Conservation (phyloP, 164 flowering plant genomes). For the Magnolia sinica region DNA sequence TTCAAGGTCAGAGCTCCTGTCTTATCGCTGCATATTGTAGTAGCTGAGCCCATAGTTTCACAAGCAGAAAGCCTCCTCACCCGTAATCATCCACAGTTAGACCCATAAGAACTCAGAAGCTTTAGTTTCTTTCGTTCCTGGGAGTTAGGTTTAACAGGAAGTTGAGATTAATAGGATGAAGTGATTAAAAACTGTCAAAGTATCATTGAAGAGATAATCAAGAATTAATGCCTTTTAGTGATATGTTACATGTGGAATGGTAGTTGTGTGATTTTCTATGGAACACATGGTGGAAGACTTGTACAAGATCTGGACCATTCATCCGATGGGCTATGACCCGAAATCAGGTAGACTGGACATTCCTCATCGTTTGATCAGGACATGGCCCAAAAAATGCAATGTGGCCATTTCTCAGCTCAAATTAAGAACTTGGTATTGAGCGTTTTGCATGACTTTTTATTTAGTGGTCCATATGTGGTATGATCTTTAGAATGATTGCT, state of each 20-base stretch:
- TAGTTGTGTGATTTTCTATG: background rate
- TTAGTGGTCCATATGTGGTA: background rate
- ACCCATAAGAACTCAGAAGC: background rate
- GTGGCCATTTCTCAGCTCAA: background rate
- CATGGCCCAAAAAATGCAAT: background rate
- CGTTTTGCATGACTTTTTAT: background rate
- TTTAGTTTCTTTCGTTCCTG: too few relatives aligned
- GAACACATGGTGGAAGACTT: background rate
- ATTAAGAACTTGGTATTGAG: background rate
- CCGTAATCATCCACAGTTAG: slow-evolving; percentile 37
- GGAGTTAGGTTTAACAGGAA: background rate
- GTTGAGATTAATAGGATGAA: background rate
- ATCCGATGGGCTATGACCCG: background rate
- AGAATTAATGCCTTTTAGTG: background rate
- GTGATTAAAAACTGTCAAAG: background rate
- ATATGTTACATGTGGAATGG: too few relatives aligned
- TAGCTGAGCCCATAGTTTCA: slow-evolving; percentile 99
- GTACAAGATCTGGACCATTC: background rate
- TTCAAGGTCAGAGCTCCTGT: slow-evolving; percentile 94
- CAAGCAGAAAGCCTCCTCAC: slow-evolving; percentile 95
- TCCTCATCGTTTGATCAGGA: background rate
- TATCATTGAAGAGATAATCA: background rate
- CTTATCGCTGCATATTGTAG: slow-evolving; percentile 98
- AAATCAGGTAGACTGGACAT: background rate
- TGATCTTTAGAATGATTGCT: background rate